Percentiles rank a stretch among this genome's conserved stretches.
These are phyloP conservation scores for Metarhizium brunneum DNA, from an alignment of 2,329 filamentous ascomycete species.

Conservation along the genomic window DNA sequence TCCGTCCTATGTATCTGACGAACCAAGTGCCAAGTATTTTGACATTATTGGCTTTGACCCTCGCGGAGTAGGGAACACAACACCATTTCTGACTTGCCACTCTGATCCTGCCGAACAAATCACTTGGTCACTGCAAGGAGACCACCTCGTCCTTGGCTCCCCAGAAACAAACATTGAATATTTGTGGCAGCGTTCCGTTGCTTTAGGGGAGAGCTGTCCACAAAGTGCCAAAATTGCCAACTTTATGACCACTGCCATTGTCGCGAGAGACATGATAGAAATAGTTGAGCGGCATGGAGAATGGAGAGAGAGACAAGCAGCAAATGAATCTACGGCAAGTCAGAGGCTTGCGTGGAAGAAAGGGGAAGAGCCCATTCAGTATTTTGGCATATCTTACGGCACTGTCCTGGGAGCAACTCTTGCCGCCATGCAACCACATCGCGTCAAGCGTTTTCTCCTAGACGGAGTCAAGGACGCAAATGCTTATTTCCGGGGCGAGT, in stretches of 20 bases:
- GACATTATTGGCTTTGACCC: not conserved
- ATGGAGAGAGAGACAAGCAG: not conserved
- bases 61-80: too few species aligned
- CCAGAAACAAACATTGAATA: not conserved
- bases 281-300: not conserved
- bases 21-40: not conserved
- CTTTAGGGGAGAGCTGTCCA: not conserved
- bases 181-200: not conserved
- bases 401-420: not conserved
- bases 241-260: not conserved
- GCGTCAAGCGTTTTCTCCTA: not conserved
- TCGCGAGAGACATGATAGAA: not conserved
- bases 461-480: not conserved
- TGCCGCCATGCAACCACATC: not conserved
- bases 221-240: too few species aligned
- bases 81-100: too few species aligned
- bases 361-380: not conserved
- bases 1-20: too few species aligned
- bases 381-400: not conserved
- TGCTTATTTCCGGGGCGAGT: not conserved
- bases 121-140: not conserved
- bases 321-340: not conserved
- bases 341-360: not conserved
- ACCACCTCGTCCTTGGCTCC: not conserved
- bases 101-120: not conserved